Evolutionary conservation across 2,329 filamentous ascomycete species (phyloP).

Genomic region (Cladosporium velox): DNA sequence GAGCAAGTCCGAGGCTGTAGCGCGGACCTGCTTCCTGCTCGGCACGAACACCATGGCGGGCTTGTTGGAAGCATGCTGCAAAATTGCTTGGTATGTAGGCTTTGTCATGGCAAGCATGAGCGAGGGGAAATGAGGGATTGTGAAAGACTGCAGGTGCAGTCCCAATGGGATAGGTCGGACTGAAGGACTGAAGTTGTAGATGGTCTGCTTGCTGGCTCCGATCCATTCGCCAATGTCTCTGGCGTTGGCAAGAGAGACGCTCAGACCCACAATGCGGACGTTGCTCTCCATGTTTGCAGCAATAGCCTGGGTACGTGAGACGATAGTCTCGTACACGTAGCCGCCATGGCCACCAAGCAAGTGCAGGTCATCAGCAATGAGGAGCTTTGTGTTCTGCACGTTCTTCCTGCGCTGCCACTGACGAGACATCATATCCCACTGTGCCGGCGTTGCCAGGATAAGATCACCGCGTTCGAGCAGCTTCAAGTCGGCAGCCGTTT

Average conservation of each 20-base stretch:
- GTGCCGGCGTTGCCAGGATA: slow-evolving; percentile 85
- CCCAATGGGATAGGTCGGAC: slow-evolving; percentile 87
- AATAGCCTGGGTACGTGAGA: slow-evolving; percentile 98
- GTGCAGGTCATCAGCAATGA: slow-evolving; percentile 94
- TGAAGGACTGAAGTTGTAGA: slow-evolving; percentile 97
- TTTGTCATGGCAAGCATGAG: slow-evolving; percentile 99
- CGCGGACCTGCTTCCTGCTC: slow-evolving; percentile 86
- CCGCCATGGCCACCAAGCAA: slow-evolving; percentile 84
- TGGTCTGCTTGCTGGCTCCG: slow-evolving; percentile 94
- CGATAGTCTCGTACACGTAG: slow-evolving; percentile 91
- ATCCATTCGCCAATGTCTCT: slow-evolving; percentile 97
- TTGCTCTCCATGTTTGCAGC: slow-evolving; percentile 81
- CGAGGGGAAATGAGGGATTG: slow-evolving; percentile 94
- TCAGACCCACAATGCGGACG: slow-evolving; percentile 84
- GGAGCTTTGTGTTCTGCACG: slow-evolving; percentile 82
- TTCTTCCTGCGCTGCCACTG: slow-evolving; percentile 98
- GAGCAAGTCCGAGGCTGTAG: slow-evolving; percentile 82
- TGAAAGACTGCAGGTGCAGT: slow-evolving; percentile 92
- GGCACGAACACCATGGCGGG: slow-evolving; percentile 91
- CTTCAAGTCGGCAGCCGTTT: slow-evolving; percentile 87
- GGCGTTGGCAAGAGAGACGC: slow-evolving; percentile 89
- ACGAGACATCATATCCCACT: slow-evolving; percentile 94
- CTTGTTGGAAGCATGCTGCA: slow-evolving; percentile 80
- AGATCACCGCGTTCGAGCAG: slow-evolving; percentile 84
- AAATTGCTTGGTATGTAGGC: slow-evolving; percentile 84